phyloP scores from a whole-genome alignment of 2,329 filamentous ascomycete genomes.

The Pseudocercospora musae region DNA sequence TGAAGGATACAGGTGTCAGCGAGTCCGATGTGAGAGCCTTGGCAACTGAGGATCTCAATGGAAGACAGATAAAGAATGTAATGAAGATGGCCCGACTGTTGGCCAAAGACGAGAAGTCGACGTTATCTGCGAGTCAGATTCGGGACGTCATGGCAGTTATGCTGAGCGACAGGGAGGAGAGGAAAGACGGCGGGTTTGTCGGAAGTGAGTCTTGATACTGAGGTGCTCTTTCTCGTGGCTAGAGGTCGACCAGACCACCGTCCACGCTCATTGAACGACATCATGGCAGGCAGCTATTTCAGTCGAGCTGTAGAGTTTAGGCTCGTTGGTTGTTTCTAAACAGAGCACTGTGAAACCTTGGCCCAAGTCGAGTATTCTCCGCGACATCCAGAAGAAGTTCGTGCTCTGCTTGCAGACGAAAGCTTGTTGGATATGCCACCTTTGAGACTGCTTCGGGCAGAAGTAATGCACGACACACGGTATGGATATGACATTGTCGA shows the following conservation, averaged over 20 bases:
- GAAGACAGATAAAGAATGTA: conserved; percentile 21
- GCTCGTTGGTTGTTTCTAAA: not conserved
- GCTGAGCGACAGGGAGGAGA: not conserved
- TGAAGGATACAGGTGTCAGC: conserved; percentile 7
- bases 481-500: too few species aligned
- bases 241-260: not conserved
- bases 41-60: conserved; percentile 14
- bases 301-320: not conserved
- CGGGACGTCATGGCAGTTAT: not conserved
- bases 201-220: not conserved
- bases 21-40: conserved; percentile 8
- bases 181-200: not conserved
- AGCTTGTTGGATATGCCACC: not conserved
- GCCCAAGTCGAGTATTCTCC: not conserved
- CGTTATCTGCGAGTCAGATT: not conserved
- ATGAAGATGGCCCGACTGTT: conserved; percentile 21
- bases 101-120: conserved; percentile 9
- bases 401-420: not conserved
- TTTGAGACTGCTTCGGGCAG: not conserved
- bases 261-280: not conserved
- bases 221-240: not conserved
- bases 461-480: not conserved
- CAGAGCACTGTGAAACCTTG: not conserved
- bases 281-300: not conserved
- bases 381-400: not conserved